A percentile compares a stretch with the other conserved stretches of the same genome.
phyloP scores from a whole-genome alignment of 768 basidiomycete species.

The Dioszegia crocea region DNA sequence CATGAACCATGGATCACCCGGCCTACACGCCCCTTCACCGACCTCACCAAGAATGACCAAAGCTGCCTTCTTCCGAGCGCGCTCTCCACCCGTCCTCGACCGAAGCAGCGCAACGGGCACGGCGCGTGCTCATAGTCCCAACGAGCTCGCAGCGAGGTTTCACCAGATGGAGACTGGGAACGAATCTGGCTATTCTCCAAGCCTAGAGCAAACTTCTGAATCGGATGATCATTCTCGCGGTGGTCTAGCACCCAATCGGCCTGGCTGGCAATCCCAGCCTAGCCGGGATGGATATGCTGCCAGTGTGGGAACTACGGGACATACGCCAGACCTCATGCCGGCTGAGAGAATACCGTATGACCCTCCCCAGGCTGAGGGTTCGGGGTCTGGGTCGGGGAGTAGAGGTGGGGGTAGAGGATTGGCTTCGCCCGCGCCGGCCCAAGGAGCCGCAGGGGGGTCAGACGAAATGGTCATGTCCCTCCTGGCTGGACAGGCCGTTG shows the following conservation, averaged over 20 bases:
- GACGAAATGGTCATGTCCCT: slow-evolving; percentile 86
- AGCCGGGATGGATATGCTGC: slow-evolving; percentile 5
- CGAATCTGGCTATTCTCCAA: background rate
- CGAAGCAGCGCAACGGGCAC: slow-evolving; percentile 5
- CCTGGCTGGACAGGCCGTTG: slow-evolving; percentile 84
- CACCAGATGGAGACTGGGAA: background rate
- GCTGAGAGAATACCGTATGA: background rate
- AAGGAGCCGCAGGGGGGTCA: slow-evolving; percentile 25
- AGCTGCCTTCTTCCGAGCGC: slow-evolving; percentile 48
- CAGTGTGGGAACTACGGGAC: slow-evolving; percentile 8
- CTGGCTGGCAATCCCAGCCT: too few species aligned
- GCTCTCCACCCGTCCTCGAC: slow-evolving; percentile 35
- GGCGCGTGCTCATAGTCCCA: slow-evolving; percentile 5
- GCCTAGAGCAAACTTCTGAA: background rate
- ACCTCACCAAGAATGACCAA: slow-evolving; percentile 43
- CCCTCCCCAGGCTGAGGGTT: background rate
- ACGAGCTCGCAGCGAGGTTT: slow-evolving; percentile 4
- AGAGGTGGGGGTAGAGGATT: slow-evolving; percentile 4
- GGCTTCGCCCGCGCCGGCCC: background rate
- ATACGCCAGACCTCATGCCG: background rate
- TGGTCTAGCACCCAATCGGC: too few species aligned
- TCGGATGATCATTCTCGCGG: background rate
- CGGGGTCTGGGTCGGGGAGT: background rate
- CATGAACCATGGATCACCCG: slow-evolving; percentile 9
- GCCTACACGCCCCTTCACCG: slow-evolving; percentile 17